Evolutionary conservation across 306 rosid genomes (phyloP), one percentile per base, ranked within the genome.

Genomic region (Canavalia gladiata): DNA sequence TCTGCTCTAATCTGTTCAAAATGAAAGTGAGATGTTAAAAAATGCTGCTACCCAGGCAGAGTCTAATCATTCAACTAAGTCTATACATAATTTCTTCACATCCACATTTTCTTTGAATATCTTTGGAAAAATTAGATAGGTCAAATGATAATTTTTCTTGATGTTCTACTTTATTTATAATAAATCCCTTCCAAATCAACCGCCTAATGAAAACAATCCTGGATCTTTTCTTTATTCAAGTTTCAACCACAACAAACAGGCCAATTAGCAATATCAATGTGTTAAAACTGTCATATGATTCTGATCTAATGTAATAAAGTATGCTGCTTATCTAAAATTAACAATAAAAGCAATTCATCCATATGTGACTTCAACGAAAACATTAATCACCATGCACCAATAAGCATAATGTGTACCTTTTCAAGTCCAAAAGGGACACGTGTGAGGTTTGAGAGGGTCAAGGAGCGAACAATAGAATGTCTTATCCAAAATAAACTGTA

Each of bases 371-470:
- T 46, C 25, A 65, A 68, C 63, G 41, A 65, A 12, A 68, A 67
- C 11, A 28, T 18, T 31, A 73, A 75, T 43, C 51, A 76, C n/a
- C 77, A 56, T 8, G 67, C 25, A 28, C 3, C 31, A 47, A 57
- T 50, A 62, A 65, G 83, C 25, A 18, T 18, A 18, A 57, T 59
- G 58, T 92, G 55, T 88, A 96, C 99, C 60, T 97, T 86, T 71
- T 96, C 98, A 73, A 96, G 97, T 78, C 99, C 98, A 85, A 96
- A 96, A 46, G 98, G 92, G 68, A 96, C 94, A 29, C 97, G 97
- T 18, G 89, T 87, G 87, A 93, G 90, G 91, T 92, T 96, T 49
- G 98, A 87, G 81, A 96, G 88, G 77, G 99, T 96, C 94, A 96
- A 86, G 51, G 97, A 96, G n/a, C 98, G 97, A 37, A 81, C 70